Evolutionary conservation across 2,329 filamentous ascomycete species (phyloP).

Genomic region (Fusarium buharicum): DNA sequence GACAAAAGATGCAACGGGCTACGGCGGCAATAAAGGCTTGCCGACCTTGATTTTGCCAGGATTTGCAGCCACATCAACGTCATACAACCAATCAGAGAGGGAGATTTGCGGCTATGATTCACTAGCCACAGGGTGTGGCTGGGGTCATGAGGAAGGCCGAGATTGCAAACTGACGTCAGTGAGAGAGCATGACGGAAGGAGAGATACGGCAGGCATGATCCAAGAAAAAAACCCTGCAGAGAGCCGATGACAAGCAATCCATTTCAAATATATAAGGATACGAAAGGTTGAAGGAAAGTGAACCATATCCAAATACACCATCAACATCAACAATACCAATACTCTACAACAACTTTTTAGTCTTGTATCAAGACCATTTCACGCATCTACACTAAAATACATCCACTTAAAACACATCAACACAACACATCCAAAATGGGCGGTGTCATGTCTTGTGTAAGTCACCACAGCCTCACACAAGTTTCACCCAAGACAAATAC

Average conservation of each 20-base stretch:
- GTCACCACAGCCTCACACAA: slow-evolving; percentile 50
- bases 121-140: slow-evolving; percentile 37
- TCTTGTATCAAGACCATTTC: slow-evolving; percentile 5
- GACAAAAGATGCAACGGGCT: slow-evolving; percentile 14
- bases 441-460: slow-evolving; percentile 84
- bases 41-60: slow-evolving; percentile 29
- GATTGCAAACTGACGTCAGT: slow-evolving; percentile 36
- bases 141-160: slow-evolving; percentile 31
- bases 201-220: slow-evolving; percentile 13
- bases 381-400: slow-evolving; percentile 7
- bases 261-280: slow-evolving; percentile 31
- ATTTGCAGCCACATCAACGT: slow-evolving; percentile 30
- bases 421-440: slow-evolving; percentile 67
- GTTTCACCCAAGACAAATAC: not conserved
- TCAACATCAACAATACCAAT: slow-evolving; percentile 16
- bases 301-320: not conserved
- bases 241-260: not conserved
- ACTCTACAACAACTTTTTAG: not conserved
- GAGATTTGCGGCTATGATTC: not conserved
- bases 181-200: slow-evolving; percentile 18
- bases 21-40: slow-evolving; percentile 27
- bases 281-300: not conserved
- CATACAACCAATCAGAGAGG: slow-evolving; percentile 24
- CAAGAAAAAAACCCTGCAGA: slow-evolving; percentile 17
- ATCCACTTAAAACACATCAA: slow-evolving; percentile 18